Base-by-base conservation (phyloP, 2,329 filamentous ascomycete species). In the Aspergillus neoniger region DNA sequence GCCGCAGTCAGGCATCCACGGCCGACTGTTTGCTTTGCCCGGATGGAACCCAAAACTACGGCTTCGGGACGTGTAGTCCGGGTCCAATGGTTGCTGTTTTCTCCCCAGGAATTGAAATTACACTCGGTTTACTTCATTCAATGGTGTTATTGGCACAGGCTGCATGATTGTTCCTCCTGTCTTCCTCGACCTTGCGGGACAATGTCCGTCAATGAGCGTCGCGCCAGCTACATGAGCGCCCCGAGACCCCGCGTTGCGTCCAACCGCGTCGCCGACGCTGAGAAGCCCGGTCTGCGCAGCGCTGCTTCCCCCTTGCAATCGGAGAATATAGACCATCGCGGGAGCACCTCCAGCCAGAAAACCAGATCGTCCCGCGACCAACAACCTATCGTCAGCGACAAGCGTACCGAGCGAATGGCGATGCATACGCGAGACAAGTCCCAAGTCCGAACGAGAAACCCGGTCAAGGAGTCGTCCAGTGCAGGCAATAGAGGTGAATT, bases 401-500 rank as follows among this genome's bases (percentile, higher is more conserved):
- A 76, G 60, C 74, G 77, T 49, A 70, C 74, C 2, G 77, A 78
- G 57, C 76, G 76, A 58, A 71, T 71, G 21, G 69, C 85, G 57
- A 81, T 88, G 61, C 86, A 86, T 49, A 87, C 86, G 21, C 80
- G 85, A 59, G 89, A 92, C 70, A 86, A 85, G 57, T 72, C 88
- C 58, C 82, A 86, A 38, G 80, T 83, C 59, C 82, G 86, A 59
- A 82, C 82, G 7, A 83, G 81, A 70, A 91, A 88, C 67, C 83
- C 88, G 14, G 77, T 79, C 48, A 80, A 81, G 66, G 78, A 79
- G 55, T 67, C 70, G 4, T 60, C 67, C 57, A 70, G 62, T 60
- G 69, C 70, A 54, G 68, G 70, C 8, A 76, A 73, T 55, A 67
- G 70, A 61, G 67, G 70, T 44, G 74, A 79, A 39, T 69, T 69